These are phyloP conservation scores for Sporothrix protearum DNA, from an alignment of 2,329 filamentous ascomycete genomes.

Conservation along the genomic window DNA sequence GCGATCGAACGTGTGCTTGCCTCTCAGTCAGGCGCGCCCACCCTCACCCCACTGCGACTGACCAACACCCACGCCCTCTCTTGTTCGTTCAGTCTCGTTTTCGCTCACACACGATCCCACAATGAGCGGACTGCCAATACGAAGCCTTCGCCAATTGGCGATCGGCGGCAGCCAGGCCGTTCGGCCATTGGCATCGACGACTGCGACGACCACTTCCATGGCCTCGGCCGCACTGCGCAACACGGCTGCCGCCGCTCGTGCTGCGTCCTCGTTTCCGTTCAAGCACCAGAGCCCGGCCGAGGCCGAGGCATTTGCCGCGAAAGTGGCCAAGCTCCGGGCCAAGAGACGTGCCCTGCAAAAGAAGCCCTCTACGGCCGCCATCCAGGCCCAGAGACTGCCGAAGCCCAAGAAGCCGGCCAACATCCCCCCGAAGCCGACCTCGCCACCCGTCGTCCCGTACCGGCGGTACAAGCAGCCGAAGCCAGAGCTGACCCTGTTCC, in stretches of 20 bases:
- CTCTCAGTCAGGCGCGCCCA: background rate
- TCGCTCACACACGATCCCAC: slow-evolving; percentile 6
- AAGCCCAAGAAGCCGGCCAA: background rate
- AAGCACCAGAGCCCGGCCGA: background rate
- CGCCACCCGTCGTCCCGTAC: slow-evolving; percentile 4
- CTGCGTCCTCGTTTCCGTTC: background rate
- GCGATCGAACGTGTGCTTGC: background rate
- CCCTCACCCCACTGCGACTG: background rate
- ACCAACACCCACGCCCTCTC: background rate
- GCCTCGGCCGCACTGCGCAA: too few relatives aligned
- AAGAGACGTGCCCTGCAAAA: background rate
- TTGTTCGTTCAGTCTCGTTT: too few relatives aligned
- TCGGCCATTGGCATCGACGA: slow-evolving; percentile 6
- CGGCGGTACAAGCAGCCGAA: slow-evolving; percentile 30
- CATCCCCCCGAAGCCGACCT: background rate
- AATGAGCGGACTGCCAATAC: slow-evolving; percentile 27
- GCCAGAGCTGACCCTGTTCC: slow-evolving; percentile 31
- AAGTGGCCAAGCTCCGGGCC: background rate
- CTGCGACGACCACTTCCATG: background rate
- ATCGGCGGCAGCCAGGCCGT: slow-evolving; percentile 33
- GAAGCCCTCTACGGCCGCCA: slow-evolving; percentile 2
- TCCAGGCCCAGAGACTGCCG: slow-evolving; percentile 4
- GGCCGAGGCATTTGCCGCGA: background rate
- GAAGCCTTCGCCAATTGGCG: slow-evolving; percentile 39
- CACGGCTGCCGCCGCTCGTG: background rate